Evolutionary conservation across 805 yeast genomes (phyloP).

Genomic region (Spathaspora gorwiae): DNA sequence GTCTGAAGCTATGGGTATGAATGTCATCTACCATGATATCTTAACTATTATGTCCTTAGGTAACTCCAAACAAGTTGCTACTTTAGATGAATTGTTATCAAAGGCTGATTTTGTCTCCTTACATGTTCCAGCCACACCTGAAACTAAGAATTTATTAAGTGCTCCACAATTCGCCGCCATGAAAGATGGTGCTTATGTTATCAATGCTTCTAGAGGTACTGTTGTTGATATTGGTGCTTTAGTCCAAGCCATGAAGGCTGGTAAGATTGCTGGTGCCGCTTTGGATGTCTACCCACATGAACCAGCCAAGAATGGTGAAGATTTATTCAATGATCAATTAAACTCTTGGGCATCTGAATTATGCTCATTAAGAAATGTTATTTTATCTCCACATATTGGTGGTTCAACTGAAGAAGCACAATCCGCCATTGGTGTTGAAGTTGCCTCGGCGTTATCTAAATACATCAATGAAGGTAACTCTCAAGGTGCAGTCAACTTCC

Average conservation of each 20-base stretch:
- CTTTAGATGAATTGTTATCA: conserved; percentile 76
- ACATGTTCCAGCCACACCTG: conserved; percentile 93
- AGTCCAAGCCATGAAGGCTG: conserved; percentile 84
- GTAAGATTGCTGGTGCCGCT: conserved; percentile 96
- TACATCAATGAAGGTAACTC: conserved; percentile 96
- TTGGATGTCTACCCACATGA: conserved; percentile 94
- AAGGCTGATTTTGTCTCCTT: conserved; percentile 84
- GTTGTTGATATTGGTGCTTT: conserved; percentile 95
- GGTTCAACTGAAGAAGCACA: conserved; percentile 99
- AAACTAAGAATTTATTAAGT: conserved; percentile 85
- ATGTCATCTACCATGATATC: conserved; percentile 89
- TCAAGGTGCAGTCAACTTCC: conserved; percentile 96
- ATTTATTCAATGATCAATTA: conserved; percentile 64
- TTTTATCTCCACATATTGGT: conserved; percentile 96
- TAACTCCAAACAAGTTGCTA: conserved; percentile 87
- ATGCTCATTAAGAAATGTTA: conserved; percentile 76
- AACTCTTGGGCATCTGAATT: conserved; percentile 84
- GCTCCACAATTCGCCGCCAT: conserved; percentile 90
- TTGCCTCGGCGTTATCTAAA: conserved; percentile 76
- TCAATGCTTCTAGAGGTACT: conserved; percentile 97
- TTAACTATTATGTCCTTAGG: conserved; percentile 93
- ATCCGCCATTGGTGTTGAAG: conserved; percentile 95
- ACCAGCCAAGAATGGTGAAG: conserved; percentile 94
- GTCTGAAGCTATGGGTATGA: conserved; percentile 98
- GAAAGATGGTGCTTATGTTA: conserved; percentile 92